Percentiles rank a stretch among this genome's conserved stretches.
phyloP scores from a whole-genome alignment of 2,329 filamentous ascomycete species.

The Pestalotiopsis sp. region DNA sequence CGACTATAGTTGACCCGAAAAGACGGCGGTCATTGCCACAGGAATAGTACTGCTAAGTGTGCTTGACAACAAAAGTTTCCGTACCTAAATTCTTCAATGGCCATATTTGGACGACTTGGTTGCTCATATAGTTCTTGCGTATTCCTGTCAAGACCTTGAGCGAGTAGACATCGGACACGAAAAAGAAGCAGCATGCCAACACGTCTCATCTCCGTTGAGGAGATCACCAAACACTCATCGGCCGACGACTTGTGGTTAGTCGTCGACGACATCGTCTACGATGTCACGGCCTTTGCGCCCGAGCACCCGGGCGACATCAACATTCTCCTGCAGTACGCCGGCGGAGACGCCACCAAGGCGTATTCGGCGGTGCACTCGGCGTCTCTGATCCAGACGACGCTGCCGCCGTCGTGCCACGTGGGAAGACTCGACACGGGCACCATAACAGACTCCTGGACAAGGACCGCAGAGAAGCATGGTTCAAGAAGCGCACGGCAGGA shows the following conservation, averaged over 20 bases:
- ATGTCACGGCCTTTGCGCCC: conserved; percentile 17
- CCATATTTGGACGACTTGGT: too few relatives aligned
- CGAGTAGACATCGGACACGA: too few relatives aligned
- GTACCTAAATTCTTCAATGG: not conserved
- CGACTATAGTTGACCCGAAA: not conserved
- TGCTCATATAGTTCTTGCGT: too few relatives aligned
- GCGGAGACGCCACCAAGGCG: conserved; percentile 53
- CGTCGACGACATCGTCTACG: conserved; percentile 16
- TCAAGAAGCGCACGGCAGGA: not conserved
- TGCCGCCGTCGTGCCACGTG: conserved; percentile 48
- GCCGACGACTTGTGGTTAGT: conserved; percentile 19
- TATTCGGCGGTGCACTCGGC: conserved; percentile 55
- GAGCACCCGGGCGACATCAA: conserved; percentile 17
- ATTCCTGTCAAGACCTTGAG: too few relatives aligned
- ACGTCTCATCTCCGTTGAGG: conserved; percentile 8
- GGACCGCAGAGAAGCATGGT: not conserved
- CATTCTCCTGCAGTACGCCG: conserved; percentile 52
- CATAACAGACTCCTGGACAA: conserved; percentile 48
- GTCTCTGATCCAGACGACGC: conserved; percentile 39
- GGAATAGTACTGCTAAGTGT: not conserved
- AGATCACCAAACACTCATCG: conserved; percentile 13
- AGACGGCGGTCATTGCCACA: not conserved
- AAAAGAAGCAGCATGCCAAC: not conserved
- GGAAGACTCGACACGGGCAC: conserved; percentile 52
- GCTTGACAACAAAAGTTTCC: not conserved